Conservation (phyloP, 2,329 filamentous ascomycete genomes). For the Aspergillus sp. region DNA sequence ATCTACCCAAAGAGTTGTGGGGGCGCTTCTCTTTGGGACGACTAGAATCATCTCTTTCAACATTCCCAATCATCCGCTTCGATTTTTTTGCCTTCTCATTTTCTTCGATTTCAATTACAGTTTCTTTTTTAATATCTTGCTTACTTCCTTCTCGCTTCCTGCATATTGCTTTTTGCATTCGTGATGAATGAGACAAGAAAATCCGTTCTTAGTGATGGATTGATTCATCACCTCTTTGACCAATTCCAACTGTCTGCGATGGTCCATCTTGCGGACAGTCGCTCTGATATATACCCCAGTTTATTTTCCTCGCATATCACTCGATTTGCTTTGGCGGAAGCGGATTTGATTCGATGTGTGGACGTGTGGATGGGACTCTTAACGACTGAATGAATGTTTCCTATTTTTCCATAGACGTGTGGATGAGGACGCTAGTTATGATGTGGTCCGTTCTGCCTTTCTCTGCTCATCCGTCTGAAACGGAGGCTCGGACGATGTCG, state of each 20-base stretch:
- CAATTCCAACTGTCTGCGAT: slow-evolving; percentile 13
- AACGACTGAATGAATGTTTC: slow-evolving; percentile 28
- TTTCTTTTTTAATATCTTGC: background rate
- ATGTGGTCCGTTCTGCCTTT: background rate
- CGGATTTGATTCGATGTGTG: slow-evolving; percentile 19
- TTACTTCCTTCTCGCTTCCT: background rate
- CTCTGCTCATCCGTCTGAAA: background rate
- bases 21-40: background rate
- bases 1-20: background rate
- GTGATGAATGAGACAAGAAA: background rate
- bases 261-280: slow-evolving; percentile 19
- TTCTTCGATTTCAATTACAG: background rate
- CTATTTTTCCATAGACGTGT: slow-evolving; percentile 21
- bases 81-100: background rate
- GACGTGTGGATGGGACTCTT: slow-evolving; percentile 17
- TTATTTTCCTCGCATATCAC: slow-evolving; percentile 24
- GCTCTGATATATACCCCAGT: slow-evolving; percentile 27
- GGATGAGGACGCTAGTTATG: slow-evolving; percentile 11
- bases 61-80: background rate
- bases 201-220: slow-evolving; percentile 7
- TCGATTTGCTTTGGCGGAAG: slow-evolving; percentile 21
- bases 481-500: background rate
- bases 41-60: background rate
- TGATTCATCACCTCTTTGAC: slow-evolving; percentile 5
- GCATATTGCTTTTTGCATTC: slow-evolving; percentile 2